Percentiles rank a stretch among this genome's conserved stretches.
Evolutionary conservation across 805 yeast species (phyloP).

Genomic region (Candida ipomoeae): DNA sequence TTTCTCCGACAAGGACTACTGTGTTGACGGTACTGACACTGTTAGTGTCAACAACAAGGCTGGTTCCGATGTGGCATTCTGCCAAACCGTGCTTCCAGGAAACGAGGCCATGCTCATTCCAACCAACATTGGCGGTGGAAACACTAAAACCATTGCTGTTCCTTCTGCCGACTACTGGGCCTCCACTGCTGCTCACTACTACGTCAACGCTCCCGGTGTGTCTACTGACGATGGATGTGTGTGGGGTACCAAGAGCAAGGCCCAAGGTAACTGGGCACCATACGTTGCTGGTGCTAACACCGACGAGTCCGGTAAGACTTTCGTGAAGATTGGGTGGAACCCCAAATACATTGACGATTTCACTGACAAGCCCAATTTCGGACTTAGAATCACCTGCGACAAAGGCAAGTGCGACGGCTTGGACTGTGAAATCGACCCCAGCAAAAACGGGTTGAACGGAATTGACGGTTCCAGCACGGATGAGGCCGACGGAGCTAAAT

Average conservation of each 20-base stretch:
- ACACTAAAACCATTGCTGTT: constrained; percentile 62
- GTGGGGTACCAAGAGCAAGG: constrained; percentile 71
- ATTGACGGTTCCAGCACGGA: constrained; percentile 45
- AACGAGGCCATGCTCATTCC: constrained; percentile 94
- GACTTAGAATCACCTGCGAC: constrained; percentile 70
- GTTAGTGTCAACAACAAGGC: constrained; percentile 60
- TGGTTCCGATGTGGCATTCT: constrained; percentile 64
- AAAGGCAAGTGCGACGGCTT: constrained; percentile 66
- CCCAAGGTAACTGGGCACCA: constrained; percentile 90
- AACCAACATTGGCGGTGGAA: constrained; percentile 54
- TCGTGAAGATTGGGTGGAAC: constrained; percentile 85
- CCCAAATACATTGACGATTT: constrained; percentile 74
- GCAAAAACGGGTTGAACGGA: constrained; percentile 53
- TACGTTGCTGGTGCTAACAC: constrained; percentile 89
- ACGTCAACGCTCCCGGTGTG: constrained; percentile 80
- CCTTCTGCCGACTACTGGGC: constrained; percentile 87
- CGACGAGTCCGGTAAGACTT: constrained; percentile 67
- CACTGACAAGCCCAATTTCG: constrained; percentile 59
- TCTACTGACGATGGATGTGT: constrained; percentile 71
- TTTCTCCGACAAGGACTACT: constrained; percentile 52
- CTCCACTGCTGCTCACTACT: constrained; percentile 80
- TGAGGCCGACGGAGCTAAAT: constrained; percentile 55
- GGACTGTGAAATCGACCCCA: constrained; percentile 80
- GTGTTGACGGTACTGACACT: constrained; percentile 76
- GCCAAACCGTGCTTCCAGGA: constrained; percentile 93